Conservation (phyloP, 768 basidiomycete species). For the Polyporus arcularius region DNA sequence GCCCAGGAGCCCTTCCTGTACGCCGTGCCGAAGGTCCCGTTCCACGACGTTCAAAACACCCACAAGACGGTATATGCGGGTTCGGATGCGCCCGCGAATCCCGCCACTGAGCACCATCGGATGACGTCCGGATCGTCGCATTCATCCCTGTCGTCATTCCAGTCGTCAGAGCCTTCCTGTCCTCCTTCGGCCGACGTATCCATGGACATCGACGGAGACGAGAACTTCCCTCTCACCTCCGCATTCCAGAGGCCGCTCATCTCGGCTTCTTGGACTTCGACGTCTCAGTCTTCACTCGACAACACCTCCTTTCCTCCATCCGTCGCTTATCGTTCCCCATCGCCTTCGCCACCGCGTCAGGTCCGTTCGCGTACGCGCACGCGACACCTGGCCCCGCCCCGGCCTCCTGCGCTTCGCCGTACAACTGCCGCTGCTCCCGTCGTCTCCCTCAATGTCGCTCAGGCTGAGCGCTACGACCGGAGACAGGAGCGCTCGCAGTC, state of each 20-base stretch:
- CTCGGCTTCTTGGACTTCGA: slow-evolving; percentile 1
- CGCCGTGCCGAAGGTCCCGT: slow-evolving; percentile 5
- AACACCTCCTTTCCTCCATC: not conserved
- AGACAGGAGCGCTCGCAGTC: slow-evolving; percentile 3
- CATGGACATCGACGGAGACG: not conserved
- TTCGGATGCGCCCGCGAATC: not conserved
- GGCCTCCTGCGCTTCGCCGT: slow-evolving; percentile 6
- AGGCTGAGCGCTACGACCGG: slow-evolving; percentile 8
- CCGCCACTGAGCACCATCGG: not conserved
- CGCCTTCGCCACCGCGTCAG: slow-evolving; percentile 4
- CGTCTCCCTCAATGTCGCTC: slow-evolving; percentile 16
- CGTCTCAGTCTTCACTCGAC: not conserved
- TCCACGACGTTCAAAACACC: not conserved
- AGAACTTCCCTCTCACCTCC: slow-evolving; percentile 3
- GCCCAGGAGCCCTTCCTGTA: slow-evolving; percentile 12
- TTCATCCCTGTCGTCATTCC: not conserved
- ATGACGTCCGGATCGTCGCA: not conserved
- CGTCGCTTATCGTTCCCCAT: not conserved
- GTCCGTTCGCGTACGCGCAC: not conserved
- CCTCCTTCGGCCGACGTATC: not conserved
- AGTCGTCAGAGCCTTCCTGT: not conserved
- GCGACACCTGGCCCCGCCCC: not conserved
- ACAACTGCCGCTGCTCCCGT: slow-evolving; percentile 14
- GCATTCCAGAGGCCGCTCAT: slow-evolving; percentile 14
- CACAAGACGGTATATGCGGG: not conserved